Conservation (phyloP, 371 early-diverging fungal species). For the Phascolomyces articulosus region DNA sequence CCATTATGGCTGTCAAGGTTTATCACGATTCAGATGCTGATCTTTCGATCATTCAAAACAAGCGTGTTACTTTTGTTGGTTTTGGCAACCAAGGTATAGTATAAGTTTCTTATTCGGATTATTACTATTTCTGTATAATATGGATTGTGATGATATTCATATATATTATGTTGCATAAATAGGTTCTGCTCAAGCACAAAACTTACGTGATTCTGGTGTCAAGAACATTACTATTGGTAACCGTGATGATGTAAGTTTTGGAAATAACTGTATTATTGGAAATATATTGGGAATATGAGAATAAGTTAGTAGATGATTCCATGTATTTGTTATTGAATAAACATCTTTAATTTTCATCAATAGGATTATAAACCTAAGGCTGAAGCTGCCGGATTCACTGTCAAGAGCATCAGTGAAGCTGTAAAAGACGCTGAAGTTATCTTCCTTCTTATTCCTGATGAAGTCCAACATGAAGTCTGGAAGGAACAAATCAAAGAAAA, state of each 20-base stretch:
- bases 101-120: not conserved
- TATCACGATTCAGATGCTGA: conserved; percentile 27
- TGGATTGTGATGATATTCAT: no score
- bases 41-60: conserved; percentile 31
- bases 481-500: conserved; percentile 29
- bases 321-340: no score
- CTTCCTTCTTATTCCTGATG: conserved; percentile 31
- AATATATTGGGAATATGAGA: no score
- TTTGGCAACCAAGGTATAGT: conserved; percentile 31
- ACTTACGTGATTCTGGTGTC: conserved; percentile 31
- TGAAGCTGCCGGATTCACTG: conserved; percentile 18
- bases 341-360: no score
- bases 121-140: not conserved
- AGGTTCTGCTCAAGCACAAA: conserved; percentile 29
- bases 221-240: conserved; percentile 29
- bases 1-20: conserved; percentile 26
- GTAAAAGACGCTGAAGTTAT: conserved; percentile 25
- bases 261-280: not conserved
- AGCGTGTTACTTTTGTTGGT: conserved; percentile 32
- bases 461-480: conserved; percentile 32
- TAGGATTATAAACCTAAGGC: conserved; percentile 30
- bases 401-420: conserved; percentile 27
- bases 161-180: not conserved
- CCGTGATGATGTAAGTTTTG: conserved; percentile 22
- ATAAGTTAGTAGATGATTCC: no score